Evolutionary conservation across 768 basidiomycete genomes (phyloP), one percentile per base, ranked within the genome.

Genomic region (Clavulina sp.): DNA sequence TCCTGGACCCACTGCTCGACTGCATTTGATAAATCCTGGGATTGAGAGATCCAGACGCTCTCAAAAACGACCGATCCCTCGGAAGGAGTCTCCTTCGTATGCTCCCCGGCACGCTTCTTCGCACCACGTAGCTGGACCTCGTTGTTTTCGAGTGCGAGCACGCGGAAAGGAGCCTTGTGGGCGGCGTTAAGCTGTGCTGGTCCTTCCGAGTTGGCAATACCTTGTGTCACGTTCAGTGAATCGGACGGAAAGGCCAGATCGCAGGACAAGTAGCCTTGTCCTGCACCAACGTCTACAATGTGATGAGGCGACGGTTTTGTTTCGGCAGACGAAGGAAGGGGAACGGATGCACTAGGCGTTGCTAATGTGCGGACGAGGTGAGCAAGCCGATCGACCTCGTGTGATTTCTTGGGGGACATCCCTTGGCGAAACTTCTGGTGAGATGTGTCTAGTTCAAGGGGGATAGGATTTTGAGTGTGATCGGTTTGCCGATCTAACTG

Each of bases 271-370:
- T 57, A 56, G n/a, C 55, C 56, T 48, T 57, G 55, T 13, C 56
- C 56, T 7, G 56, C 55, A 16, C 56, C 56, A n/a, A 56, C 51
- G 30, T 57, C 56, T 16, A 57, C 51, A 4, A 57, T 33, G 28
- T 47, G 54, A 16, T 48, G 23, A 16, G 13, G 36, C 13, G 36
- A 49, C 38, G 19, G 23, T 16, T 5, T 13, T n/a, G 23, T 13
- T 18, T 46, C 43, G 19, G 41, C 30, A n/a, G n/a, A n/a, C n/a
- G n/a, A n/a, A n/a, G n/a, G n/a, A n/a, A n/a, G n/a, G n/a, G n/a
- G n/a, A n/a, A n/a, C n/a, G n/a, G n/a, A n/a, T n/a, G n/a, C n/a
- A n/a, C n/a, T n/a, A n/a, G n/a, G n/a, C n/a, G n/a, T n/a, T n/a
- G n/a, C n/a, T n/a, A n/a, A n/a, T 16, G 33, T 28, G 30, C 28